These are phyloP conservation scores for Candida maltosa DNA, from an alignment of 805 yeast genomes.

Conservation along the genomic window DNA sequence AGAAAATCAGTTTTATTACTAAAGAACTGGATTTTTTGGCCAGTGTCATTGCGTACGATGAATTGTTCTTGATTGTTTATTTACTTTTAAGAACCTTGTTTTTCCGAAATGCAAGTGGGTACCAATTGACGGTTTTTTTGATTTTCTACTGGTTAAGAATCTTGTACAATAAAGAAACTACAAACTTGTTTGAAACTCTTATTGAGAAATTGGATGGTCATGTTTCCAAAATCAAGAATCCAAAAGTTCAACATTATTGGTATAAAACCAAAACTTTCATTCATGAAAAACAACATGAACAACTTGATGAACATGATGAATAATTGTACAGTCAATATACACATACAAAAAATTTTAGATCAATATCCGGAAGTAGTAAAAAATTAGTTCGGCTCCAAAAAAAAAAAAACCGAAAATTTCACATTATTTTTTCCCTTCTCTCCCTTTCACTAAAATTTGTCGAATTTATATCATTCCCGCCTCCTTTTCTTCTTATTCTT, in stretches of 20 bases:
- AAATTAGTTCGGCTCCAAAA: no score
- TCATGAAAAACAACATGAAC: slow-evolving; percentile 19
- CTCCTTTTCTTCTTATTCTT: not conserved
- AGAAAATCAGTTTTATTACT: slow-evolving; percentile 39
- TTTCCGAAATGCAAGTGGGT: slow-evolving; percentile 68
- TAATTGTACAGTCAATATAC: not conserved
- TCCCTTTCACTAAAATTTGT: no score
- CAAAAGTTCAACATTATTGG: slow-evolving; percentile 38
- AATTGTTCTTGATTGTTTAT: slow-evolving; percentile 50
- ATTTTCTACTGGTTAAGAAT: slow-evolving; percentile 71
- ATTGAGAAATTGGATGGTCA: slow-evolving; percentile 42
- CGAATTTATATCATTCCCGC: no score
- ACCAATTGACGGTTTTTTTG: slow-evolving; percentile 54
- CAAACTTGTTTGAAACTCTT: slow-evolving; percentile 39
- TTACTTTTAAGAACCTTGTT: slow-evolving; percentile 57
- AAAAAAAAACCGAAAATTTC: no score
- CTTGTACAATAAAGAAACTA: slow-evolving; percentile 49
- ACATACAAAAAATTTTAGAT: no score
- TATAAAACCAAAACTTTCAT: slow-evolving; percentile 27
- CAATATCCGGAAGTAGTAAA: no score
- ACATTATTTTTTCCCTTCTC: slow-evolving; percentile 1
- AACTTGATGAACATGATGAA: slow-evolving; percentile 2
- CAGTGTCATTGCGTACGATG: slow-evolving; percentile 56
- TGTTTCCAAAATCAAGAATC: slow-evolving; percentile 42
- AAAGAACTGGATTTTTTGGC: slow-evolving; percentile 38